Base-by-base conservation (phyloP, 2,329 filamentous ascomycete genomes). In the Arthrobotrys sphaeroides region DNA sequence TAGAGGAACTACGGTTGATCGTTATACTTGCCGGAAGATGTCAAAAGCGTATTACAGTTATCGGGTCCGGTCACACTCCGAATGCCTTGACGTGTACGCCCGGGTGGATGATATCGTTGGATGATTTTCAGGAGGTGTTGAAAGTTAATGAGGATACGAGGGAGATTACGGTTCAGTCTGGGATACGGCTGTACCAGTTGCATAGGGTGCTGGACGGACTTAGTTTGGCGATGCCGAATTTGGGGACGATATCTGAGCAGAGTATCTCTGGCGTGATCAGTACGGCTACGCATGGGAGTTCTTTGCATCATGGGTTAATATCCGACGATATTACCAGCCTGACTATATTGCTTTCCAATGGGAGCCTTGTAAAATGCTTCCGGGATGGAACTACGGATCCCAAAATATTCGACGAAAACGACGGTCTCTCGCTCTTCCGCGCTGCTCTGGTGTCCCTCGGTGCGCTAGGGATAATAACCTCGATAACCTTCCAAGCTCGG, bases 221-320 rank as follows among this genome's bases (percentile, higher is more conserved):
- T 79, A 93, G 92, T 0, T 86, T 97, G 77, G 93, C 93, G 1
- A 90, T 99, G 87, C 91, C 92, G 26, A 97, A 96, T 82, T 85
- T 98, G 49, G 95, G 95, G 36, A 97, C 93, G 82, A 99, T 99
- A 83, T 93, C 97, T 82, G 89, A 93, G 80, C 95, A 99, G 85
- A 95, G 91, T 72, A 90, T 98, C 77, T 93, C 92, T 1, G 95
- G 95, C 26, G 94, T 93, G 12, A 96, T 98, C 76, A 90, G 91
- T 18, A 99, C 95, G 0, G 94, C 91, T 13, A 98, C 95, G 0
- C 95, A 99, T 82, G 95, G 95, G 45, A 96, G 92, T 80, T 95
- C 91, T 66, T 84, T 96, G 73, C 85, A 84, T 33, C 93, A 98
- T 83, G 94, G 94, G 0, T 86, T 97, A 77, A 85, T 99, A 77